phyloP scores from a whole-genome alignment of 164 flowering plant species.

The Piper longum region DNA sequence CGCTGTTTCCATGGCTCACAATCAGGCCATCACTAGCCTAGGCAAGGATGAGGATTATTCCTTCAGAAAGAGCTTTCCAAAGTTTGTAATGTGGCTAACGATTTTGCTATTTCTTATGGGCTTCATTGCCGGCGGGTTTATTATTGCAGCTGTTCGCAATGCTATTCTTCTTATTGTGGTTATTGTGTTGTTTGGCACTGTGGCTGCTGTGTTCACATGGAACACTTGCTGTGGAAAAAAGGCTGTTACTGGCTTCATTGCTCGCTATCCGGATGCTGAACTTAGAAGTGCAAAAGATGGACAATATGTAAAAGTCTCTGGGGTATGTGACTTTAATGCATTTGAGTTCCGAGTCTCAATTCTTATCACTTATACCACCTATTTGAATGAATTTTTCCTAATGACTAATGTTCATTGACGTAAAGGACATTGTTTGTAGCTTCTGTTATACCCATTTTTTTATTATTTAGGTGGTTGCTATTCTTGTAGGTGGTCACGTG shows the following conservation, averaged over 20 bases:
- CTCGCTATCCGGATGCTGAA: too few species aligned
- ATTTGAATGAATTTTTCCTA: too few species aligned
- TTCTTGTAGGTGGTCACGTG: constrained; percentile 80
- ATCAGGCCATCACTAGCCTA: constrained; percentile 41
- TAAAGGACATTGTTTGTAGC: too few species aligned
- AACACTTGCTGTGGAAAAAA: constrained; percentile 13
- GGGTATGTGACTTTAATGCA: constrained; percentile 49
- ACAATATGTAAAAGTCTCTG: constrained; percentile 75
- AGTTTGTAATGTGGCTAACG: constrained; percentile 10
- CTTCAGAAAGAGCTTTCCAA: constrained; percentile 5
- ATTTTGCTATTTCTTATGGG: too few species aligned
- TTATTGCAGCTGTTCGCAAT: constrained; percentile 85
- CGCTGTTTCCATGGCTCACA: constrained; percentile 41
- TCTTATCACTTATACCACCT: too few species aligned
- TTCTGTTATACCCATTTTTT: too few species aligned
- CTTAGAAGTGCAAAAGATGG: too few species aligned
- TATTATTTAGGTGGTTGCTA: too few species aligned
- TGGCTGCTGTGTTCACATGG: constrained; percentile 67
- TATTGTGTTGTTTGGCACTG: constrained; percentile 50
- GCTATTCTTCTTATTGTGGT: constrained; percentile 81
- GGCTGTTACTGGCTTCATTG: too few species aligned
- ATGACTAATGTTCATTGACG: too few species aligned
- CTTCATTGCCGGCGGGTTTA: constrained; percentile 62
- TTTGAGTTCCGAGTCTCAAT: too few species aligned
- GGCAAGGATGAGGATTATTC: too few species aligned